Conservation (phyloP, 192 early-diverging fungal genomes). For the Backusella luteola region DNA sequence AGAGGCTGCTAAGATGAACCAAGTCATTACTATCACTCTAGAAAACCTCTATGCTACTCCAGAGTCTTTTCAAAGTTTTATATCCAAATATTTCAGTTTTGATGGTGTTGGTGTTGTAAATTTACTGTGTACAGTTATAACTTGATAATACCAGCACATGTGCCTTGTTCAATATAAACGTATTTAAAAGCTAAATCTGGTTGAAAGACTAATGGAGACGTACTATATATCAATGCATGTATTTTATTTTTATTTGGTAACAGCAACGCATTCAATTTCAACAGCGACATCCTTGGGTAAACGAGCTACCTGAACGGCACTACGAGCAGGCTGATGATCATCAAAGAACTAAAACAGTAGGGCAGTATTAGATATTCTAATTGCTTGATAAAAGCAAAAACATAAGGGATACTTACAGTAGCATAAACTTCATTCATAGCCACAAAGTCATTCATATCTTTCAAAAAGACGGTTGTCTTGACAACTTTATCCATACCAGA, state of each 20-base stretch:
- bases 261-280: conserved; percentile 91
- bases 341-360: conserved; percentile 52
- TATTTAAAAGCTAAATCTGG: neutral
- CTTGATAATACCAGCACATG: no score
- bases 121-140: no score
- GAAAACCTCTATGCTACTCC: no score
- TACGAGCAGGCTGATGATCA: conserved; percentile 65
- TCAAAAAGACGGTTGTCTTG: conserved; percentile 95
- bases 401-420: conserved; percentile 41
- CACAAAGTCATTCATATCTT: conserved; percentile 88
- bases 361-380: neutral
- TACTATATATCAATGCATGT: neutral
- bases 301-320: conserved; percentile 86
- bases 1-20: no score
- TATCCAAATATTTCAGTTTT: no score
- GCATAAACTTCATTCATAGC: conserved; percentile 89
- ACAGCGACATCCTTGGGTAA: conserved; percentile 89
- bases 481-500: conserved; percentile 83
- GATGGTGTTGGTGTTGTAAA: no score
- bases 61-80: no score
- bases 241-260: conserved; percentile 44
- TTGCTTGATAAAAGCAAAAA: neutral
- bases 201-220: neutral
- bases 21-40: no score
- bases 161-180: neutral